Conservation (phyloP, 1,284 basidiomycete genomes). For the Rhodofomes roseus region DNA sequence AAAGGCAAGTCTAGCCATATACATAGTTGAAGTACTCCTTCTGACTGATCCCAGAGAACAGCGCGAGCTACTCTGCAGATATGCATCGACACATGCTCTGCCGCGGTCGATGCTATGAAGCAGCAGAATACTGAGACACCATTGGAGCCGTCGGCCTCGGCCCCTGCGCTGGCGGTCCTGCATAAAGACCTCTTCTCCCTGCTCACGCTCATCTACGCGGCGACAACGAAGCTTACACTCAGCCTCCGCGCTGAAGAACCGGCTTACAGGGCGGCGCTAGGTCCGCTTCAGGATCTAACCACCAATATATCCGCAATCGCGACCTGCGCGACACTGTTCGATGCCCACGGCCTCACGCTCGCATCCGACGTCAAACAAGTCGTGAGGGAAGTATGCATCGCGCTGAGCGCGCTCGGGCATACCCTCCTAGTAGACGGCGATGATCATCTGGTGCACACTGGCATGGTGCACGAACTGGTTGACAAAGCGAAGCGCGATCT, state of each 20-base stretch:
- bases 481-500: slow-evolving; percentile 49
- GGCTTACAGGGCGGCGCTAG: slow-evolving; percentile 48
- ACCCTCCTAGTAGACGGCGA: slow-evolving; percentile 31
- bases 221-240: slow-evolving; percentile 63
- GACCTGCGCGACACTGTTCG: slow-evolving; percentile 55
- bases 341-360: slow-evolving; percentile 51
- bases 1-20: slow-evolving; percentile 16
- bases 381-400: slow-evolving; percentile 44
- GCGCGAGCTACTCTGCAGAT: slow-evolving; percentile 22
- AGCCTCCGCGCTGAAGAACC: slow-evolving; percentile 60
- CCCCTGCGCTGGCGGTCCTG: slow-evolving; percentile 36
- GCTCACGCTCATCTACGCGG: slow-evolving; percentile 55
- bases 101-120: slow-evolving; percentile 35
- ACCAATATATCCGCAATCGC: slow-evolving; percentile 51
- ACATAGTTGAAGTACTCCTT: neutral
- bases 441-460: slow-evolving; percentile 61
- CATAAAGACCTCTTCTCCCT: slow-evolving; percentile 58
- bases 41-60: slow-evolving; percentile 17
- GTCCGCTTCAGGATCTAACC: slow-evolving; percentile 56
- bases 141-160: slow-evolving; percentile 13
- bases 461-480: slow-evolving; percentile 62
- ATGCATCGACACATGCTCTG: slow-evolving; percentile 40
- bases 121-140: slow-evolving; percentile 10
- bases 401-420: slow-evolving; percentile 38
- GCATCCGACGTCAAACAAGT: slow-evolving; percentile 42